phyloP scores from a whole-genome alignment of 495 filamentous ascomycete genomes.

The Symbiotaphrina buchneri region DNA sequence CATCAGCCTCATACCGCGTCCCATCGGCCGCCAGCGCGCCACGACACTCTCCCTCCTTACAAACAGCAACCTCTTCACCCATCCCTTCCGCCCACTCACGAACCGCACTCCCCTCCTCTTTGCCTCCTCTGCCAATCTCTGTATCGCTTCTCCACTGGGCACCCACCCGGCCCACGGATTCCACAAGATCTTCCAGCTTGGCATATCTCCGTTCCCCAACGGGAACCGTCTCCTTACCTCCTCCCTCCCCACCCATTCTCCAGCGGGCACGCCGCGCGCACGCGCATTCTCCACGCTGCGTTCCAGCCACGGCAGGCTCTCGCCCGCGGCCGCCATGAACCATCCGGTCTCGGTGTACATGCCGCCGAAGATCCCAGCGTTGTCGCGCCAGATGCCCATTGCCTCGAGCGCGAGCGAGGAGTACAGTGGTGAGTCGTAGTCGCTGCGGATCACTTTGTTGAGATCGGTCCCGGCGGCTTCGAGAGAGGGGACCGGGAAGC shows the following conservation, averaged over 20 bases:
- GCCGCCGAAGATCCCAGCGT: no score
- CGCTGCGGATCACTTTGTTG: slow-evolving; percentile 13
- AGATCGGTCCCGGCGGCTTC: slow-evolving; percentile 11
- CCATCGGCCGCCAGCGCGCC: slow-evolving; percentile 10
- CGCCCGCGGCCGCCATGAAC: slow-evolving; percentile 3
- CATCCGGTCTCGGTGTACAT: no score
- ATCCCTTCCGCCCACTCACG: slow-evolving; percentile 12
- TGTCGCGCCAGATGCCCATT: slow-evolving; percentile 9
- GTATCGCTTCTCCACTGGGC: slow-evolving; percentile 14
- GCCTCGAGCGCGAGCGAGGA: slow-evolving; percentile 11
- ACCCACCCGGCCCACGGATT: slow-evolving; percentile 20
- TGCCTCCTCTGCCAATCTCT: slow-evolving; percentile 13
- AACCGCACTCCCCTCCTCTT: slow-evolving; percentile 12
- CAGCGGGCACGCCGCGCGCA: no score
- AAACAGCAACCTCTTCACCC: slow-evolving; percentile 5
- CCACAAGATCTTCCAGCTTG: slow-evolving; percentile 9
- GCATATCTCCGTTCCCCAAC: not conserved
- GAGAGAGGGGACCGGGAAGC: slow-evolving; percentile 6
- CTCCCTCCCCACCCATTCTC: no score
- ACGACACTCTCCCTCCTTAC: no score
- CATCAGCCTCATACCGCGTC: slow-evolving; percentile 6
- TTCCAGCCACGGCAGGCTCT: not conserved
- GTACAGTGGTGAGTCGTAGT: slow-evolving; percentile 10
- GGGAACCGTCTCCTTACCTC: not conserved
- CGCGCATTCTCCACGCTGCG: not conserved